phyloP scores from a whole-genome alignment of 2,329 filamentous ascomycete species.

The Daldinia sp. region DNA sequence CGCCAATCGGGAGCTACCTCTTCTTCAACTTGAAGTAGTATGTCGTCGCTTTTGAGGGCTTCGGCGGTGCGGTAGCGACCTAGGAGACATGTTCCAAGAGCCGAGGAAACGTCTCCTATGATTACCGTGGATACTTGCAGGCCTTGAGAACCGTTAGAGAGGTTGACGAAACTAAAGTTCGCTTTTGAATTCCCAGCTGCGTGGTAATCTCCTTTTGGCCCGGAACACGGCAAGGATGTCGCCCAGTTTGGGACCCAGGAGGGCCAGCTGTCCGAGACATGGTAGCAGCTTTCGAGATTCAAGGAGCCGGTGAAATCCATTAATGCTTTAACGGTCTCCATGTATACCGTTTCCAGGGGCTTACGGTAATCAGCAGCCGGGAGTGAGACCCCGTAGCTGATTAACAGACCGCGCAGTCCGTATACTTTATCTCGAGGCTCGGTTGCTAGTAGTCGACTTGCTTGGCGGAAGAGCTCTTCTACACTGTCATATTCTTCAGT shows the following conservation, averaged over 20 bases:
- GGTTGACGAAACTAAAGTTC: neutral
- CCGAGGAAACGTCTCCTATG: neutral
- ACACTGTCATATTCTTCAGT: constrained; percentile 13
- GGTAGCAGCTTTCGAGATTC: constrained; percentile 3
- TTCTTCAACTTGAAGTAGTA: neutral
- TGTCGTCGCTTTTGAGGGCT: neutral
- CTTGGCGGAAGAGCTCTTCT: constrained; percentile 12
- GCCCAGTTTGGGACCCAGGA: constrained; percentile 6
- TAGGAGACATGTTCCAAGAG: neutral
- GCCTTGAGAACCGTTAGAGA: neutral
- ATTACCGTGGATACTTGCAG: neutral
- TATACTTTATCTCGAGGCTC: constrained; percentile 14
- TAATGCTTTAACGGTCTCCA: neutral
- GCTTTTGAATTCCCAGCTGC: neutral
- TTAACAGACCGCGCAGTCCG: neutral
- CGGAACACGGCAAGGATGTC: neutral
- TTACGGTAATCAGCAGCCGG: neutral
- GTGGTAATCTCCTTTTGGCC: constrained; percentile 9
- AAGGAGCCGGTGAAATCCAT: neutral
- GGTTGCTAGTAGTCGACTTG: neutral
- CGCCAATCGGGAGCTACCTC: neutral
- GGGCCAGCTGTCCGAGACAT: neutral
- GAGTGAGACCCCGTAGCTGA: constrained; percentile 11
- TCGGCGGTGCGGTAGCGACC: neutral
- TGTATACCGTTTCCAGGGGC: neutral